phyloP scores from a whole-genome alignment of 202 grass and related monocot genomes.

The Panicum hallii region DNA sequence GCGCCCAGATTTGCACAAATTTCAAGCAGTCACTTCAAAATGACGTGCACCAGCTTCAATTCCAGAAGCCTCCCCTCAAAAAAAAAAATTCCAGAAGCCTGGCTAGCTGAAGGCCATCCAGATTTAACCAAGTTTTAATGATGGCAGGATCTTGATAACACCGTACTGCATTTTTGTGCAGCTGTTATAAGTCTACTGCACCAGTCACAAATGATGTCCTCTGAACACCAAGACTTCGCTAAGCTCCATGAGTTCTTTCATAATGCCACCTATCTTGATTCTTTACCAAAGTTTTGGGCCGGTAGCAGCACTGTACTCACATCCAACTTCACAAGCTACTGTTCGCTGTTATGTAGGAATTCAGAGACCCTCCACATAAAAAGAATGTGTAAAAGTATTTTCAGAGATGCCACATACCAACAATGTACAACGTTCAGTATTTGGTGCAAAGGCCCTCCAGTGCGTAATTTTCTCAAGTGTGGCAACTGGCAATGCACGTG shows the following conservation, averaged over 20 bases:
- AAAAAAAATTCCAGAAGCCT: conserved; percentile 6
- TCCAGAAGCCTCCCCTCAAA: conserved; percentile 10
- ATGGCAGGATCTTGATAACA: background rate
- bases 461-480: background rate
- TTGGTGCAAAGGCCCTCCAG: background rate
- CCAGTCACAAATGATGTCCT: background rate
- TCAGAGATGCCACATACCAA: background rate
- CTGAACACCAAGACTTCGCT: background rate
- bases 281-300: background rate
- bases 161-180: background rate
- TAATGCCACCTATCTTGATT: background rate
- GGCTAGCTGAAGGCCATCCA: background rate
- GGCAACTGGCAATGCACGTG: background rate
- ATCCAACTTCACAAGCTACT: conserved; percentile 2
- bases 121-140: background rate
- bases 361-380: background rate
- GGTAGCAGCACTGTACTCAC: background rate
- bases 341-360: background rate
- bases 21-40: conserved; percentile 20
- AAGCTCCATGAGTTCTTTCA: background rate
- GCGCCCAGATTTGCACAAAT: conserved; percentile 14
- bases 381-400: background rate
- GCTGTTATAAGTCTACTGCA: background rate
- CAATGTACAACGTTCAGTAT: background rate
- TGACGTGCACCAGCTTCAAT: background rate